Evolutionary conservation across 164 flowering plant genomes (phyloP), one percentile per base, ranked within the genome.

Genomic region (Vitis rupestris): DNA sequence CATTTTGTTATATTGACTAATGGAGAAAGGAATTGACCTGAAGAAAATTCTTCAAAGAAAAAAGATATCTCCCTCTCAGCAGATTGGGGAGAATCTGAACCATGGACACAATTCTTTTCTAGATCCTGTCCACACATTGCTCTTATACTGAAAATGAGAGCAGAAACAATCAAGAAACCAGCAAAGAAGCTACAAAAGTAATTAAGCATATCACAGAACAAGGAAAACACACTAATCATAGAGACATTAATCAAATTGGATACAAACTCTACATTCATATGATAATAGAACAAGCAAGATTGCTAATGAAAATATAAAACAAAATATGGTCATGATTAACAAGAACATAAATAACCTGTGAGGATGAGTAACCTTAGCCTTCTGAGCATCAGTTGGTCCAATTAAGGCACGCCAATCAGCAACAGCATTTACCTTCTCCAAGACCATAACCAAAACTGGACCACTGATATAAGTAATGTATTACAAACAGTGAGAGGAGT

Each of bases 311-410:
- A 14, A 27, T 29, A 52, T 4, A n/a, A 27, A 30, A 3, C 29
- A 48, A 31, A 13, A 7, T 10, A 30, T 11, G 2, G 31, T 12
- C 4, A 9, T n/a, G 17, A 31, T 17, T 16, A 30, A 48, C 44
- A 47, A 23, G 27, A 59, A 19, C 1, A 37, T 51, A 3, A 59
- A 64, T 60, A 50, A 91, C 98, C 97, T 90, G 63, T 77, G 72
- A 71, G 97, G 97, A 75, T 94, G 90, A 64, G 93, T 82, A 75
- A 83, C 48, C 82, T 88, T 92, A 50, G 98, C 97, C 77, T 84
- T 85, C 50, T 70, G 66, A 64, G 93, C 88, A 85, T 94, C 94
- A 49, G 98, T 94, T 49, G 98, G 97, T 53, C 97, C 98, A 77
- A 92, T 92, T 67, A 92, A 69, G 70, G 78, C 74, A 70, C 98